A percentile compares a stretch with the other conserved stretches of the same genome.
Conservation (phyloP, 148 eudicot genomes). For the Cornus controversa region DNA sequence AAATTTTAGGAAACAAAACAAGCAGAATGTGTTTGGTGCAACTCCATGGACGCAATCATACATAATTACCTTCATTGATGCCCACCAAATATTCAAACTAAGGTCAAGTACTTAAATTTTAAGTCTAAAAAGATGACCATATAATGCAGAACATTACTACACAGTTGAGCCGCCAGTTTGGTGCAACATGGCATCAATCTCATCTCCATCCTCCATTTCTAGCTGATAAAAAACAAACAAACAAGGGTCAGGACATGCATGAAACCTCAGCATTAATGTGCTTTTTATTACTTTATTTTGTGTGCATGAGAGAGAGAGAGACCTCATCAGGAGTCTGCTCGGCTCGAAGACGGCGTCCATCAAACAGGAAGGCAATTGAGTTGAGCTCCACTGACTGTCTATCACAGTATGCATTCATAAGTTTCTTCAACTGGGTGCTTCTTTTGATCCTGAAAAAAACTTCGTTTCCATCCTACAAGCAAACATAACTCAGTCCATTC, state of each 20-base stretch:
- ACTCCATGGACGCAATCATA: background rate
- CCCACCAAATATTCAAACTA: background rate
- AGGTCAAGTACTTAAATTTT: slow-evolving; percentile 5
- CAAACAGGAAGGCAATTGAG: slow-evolving; percentile 61
- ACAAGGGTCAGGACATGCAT: background rate
- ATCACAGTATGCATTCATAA: slow-evolving; percentile 71
- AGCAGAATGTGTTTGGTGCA: background rate
- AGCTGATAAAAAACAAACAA: slow-evolving; percentile 37
- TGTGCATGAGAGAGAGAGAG: background rate
- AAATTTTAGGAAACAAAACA: background rate
- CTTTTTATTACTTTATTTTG: too few species aligned
- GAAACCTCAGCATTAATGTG: background rate
- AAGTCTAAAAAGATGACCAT: background rate
- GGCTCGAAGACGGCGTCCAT: slow-evolving; percentile 57
- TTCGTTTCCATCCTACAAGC: slow-evolving; percentile 57
- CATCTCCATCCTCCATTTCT: slow-evolving; percentile 71
- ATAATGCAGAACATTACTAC: background rate
- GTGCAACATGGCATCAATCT: slow-evolving; percentile 70
- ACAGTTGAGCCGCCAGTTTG: slow-evolving; percentile 53
- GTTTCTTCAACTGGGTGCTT: slow-evolving; percentile 62
- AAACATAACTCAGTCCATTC: background rate
- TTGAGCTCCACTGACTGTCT: slow-evolving; percentile 56
- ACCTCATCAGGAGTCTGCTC: slow-evolving; percentile 81
- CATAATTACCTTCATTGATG: background rate
- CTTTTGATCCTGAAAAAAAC: slow-evolving; percentile 64